These are phyloP conservation scores for Ambrosiella cleistominuta DNA, from an alignment of 2,329 filamentous ascomycete genomes.

Conservation along the genomic window DNA sequence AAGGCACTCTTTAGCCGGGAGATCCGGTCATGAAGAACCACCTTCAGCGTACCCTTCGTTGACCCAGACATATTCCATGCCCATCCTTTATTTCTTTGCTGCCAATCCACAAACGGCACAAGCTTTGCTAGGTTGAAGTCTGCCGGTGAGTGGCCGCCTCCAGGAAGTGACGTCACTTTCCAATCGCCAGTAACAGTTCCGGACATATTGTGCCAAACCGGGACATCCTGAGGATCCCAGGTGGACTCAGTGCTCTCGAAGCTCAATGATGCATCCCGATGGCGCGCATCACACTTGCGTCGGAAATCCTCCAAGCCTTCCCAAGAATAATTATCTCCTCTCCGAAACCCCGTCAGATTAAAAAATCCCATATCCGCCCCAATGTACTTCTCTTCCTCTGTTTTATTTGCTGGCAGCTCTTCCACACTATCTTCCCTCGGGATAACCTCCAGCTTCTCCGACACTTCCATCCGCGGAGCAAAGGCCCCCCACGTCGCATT, in stretches of 20 bases:
- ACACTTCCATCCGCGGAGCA: slow-evolving; percentile 21
- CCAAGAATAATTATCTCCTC: slow-evolving; percentile 64
- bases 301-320: slow-evolving; percentile 46
- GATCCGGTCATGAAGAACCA: slow-evolving; percentile 14
- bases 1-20: slow-evolving; percentile 1
- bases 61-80: slow-evolving; percentile 63
- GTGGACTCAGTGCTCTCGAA: slow-evolving; percentile 20
- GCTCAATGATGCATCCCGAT: slow-evolving; percentile 30
- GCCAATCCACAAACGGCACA: slow-evolving; percentile 49
- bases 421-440: slow-evolving; percentile 10
- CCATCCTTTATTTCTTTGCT: slow-evolving; percentile 41
- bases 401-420: background rate
- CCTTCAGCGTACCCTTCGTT: slow-evolving; percentile 42
- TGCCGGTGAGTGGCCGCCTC: slow-evolving; percentile 29
- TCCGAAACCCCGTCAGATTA: slow-evolving; percentile 61
- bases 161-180: slow-evolving; percentile 33
- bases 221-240: slow-evolving; percentile 23
- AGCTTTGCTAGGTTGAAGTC: slow-evolving; percentile 48
- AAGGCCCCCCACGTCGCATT: slow-evolving; percentile 44
- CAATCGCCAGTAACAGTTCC: slow-evolving; percentile 63
- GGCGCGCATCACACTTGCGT: slow-evolving; percentile 23
- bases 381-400: slow-evolving; percentile 9
- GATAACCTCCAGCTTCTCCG: slow-evolving; percentile 2
- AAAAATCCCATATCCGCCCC: slow-evolving; percentile 27
- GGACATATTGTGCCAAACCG: slow-evolving; percentile 62